Base-by-base conservation (phyloP, 208 protist species). In the Lotmaria passim region DNA sequence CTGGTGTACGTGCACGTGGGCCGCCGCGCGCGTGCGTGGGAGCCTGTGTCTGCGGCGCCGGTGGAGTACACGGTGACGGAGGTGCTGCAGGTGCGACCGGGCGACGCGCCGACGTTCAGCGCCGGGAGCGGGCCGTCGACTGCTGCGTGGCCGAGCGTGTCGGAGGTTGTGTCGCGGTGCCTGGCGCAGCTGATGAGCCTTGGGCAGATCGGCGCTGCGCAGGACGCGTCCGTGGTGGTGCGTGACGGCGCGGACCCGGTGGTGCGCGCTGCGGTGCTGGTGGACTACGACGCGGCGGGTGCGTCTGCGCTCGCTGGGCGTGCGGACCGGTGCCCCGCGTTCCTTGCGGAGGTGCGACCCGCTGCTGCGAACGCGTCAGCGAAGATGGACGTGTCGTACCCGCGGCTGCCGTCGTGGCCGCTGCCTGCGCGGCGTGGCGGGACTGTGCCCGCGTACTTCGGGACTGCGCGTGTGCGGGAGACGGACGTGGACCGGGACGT, bases 321-420 rank as follows among this genome's bases (percentile, higher is more conserved):
- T 39, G 30, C 28, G 51, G 28, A 33, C 15, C 47, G 24, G 24
- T 52, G 47, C 47, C 47, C 19, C 47, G 24, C 19, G 5, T 52
- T 52, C 24, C 47, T 52, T 7, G 17, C 47, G 23, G 47, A 52
- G 47, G 24, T 52, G 47, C 19, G 47, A 15, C 47, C 47, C 14
- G 30, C 30, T 23, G 24, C 51, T 38, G 30, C 28, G 6, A 5
- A 3, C 30, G 30, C 19, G 14, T 7, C 51, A 17, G 51, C 30
- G 51, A 56, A 17, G 51, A 56, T 56, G 51, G 30, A 56, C 30
- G 30, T 62, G 17, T 41, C 57, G 41, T 62, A 33, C 34, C 57
- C 57, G 34, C 56, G 56, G n/a, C 26, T 72, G 53, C 66, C 66
- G 34, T 30, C 34, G 33, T 72, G 56, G 66, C 66, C 66, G 11